phyloP scores from a whole-genome alignment of 345 rosid genomes.

The Xanthoceras sorbifolium region DNA sequence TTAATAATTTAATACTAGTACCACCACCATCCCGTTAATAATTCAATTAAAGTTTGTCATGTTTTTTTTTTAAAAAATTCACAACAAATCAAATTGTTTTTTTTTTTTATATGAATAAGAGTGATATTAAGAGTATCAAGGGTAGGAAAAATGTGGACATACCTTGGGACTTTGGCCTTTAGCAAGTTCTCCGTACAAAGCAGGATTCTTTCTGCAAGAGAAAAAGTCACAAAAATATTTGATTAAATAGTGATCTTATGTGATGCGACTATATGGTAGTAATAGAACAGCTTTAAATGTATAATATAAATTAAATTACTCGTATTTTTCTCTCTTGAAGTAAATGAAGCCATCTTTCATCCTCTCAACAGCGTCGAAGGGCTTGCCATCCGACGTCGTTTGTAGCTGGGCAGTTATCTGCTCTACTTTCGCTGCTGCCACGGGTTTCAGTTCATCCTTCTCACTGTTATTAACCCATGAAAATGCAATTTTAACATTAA shows the following conservation, averaged over 20 bases:
- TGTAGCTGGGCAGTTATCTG: slow-evolving; percentile 73
- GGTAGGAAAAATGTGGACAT: background rate
- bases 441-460: slow-evolving; percentile 70
- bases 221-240: background rate
- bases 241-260: background rate
- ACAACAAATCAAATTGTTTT: no score
- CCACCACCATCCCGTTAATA: background rate
- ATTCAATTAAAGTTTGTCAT: no score
- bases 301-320: slow-evolving; percentile 37
- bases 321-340: slow-evolving; percentile 93
- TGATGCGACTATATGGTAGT: background rate
- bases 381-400: slow-evolving; percentile 33
- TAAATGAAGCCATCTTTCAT: slow-evolving; percentile 69
- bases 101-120: no score
- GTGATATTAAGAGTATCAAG: no score
- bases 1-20: no score
- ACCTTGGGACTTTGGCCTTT: slow-evolving; percentile 95
- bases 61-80: no score
- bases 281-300: background rate
- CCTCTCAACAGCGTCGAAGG: slow-evolving; percentile 55
- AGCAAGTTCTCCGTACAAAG: slow-evolving; percentile 67
- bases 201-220: slow-evolving; percentile 72
- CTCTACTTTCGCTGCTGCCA: slow-evolving; percentile 76
- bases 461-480: slow-evolving; percentile 43
- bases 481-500: background rate